Percentiles rank a stretch among this genome's conserved stretches.
These are phyloP conservation scores for Galeopsis tetrahit DNA, from an alignment of 257 asterid genomes.

Conservation along the genomic window DNA sequence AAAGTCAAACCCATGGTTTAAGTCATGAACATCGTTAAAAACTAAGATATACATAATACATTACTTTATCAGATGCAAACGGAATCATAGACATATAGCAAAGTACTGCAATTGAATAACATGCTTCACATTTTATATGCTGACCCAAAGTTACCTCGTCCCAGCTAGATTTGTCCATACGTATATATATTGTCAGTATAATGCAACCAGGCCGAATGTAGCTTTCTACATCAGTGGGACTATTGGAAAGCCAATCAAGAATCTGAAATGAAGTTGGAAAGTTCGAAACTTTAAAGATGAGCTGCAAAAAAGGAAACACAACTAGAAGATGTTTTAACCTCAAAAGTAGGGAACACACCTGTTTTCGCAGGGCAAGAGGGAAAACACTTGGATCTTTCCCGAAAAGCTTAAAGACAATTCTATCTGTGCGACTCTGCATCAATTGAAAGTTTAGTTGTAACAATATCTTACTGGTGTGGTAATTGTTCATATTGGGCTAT, in stretches of 20 bases:
- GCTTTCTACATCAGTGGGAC: conserved; percentile 96
- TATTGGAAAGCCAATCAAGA: conserved; percentile 88
- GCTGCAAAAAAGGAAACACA: conserved; percentile 24
- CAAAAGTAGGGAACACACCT: conserved; percentile 52
- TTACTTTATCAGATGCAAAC: background rate
- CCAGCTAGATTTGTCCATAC: conserved; percentile 82
- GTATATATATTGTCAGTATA: conserved; percentile 73
- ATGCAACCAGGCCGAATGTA: conserved; percentile 94
- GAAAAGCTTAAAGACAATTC: conserved; percentile 83
- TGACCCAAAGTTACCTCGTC: conserved; percentile 59
- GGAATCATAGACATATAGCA: conserved; percentile 7
- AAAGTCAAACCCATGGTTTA: conserved; percentile 3
- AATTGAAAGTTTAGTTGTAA: conserved; percentile 21
- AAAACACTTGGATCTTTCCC: conserved; percentile 84
- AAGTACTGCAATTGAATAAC: background rate
- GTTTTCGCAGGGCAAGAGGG: conserved; percentile 72
- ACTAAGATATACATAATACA: background rate
- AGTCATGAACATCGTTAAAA: conserved; percentile 12
- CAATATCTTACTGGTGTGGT: background rate
- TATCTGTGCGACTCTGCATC: conserved; percentile 80
- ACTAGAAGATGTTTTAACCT: conserved; percentile 16
- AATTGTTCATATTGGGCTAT: conserved; percentile 4
- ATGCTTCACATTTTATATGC: conserved; percentile 9
- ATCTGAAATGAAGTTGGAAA: conserved; percentile 61
- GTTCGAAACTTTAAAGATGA: conserved; percentile 21